Base-by-base conservation (phyloP, 805 yeast species). In the Ogataea saltuana region DNA sequence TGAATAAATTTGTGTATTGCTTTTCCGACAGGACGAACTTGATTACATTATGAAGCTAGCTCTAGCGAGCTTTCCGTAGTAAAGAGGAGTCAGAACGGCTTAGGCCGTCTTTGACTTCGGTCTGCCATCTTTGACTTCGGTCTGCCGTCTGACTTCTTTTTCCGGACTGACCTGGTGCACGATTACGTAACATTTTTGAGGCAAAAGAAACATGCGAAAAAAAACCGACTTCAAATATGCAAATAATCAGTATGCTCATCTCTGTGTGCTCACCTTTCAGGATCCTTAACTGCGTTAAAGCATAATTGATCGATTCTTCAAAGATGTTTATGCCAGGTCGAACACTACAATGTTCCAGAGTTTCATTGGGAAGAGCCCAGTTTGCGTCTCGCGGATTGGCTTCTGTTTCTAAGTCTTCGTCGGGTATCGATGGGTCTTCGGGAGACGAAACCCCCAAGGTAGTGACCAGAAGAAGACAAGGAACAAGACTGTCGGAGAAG, bases 401-500 rank as follows among this genome's bases (percentile, higher is more conserved):
- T 4, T 32, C 43, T 19, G 15, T 39, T 17, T 32, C 43, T 7
- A 39, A 31, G 25, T 32, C 18, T 17, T 12, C 30, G 9, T 26
- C 43, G 18, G 20, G 25, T 13, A n/a, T n/a, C 18, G 19, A 20
- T 10, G 23, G 17, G 20, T 16, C 39, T 4, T n/a, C 32, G 4
- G 39, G 13, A 25, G 25, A 36, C 12, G 39, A 34, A n/a, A 16
- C 29, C 13, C 45, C 47, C n/a, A 32, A 31, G 15, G 30, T 44
- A 19, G 44, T 55, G 3, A 49, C 56, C 13, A 67, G 70, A 46
- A 71, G 78, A 60, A 71, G 80, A 64, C 64, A 75, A 47, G 65
- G 70, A 17, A 83, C 91, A 1, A 67, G 69, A 9, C 85, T 89
- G 61, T 70, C 85, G 3, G 90, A 87, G 55, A 68, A 74, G 41